These are phyloP conservation scores for Backusella circina DNA, from an alignment of 192 early-diverging fungal genomes.

Conservation along the genomic window DNA sequence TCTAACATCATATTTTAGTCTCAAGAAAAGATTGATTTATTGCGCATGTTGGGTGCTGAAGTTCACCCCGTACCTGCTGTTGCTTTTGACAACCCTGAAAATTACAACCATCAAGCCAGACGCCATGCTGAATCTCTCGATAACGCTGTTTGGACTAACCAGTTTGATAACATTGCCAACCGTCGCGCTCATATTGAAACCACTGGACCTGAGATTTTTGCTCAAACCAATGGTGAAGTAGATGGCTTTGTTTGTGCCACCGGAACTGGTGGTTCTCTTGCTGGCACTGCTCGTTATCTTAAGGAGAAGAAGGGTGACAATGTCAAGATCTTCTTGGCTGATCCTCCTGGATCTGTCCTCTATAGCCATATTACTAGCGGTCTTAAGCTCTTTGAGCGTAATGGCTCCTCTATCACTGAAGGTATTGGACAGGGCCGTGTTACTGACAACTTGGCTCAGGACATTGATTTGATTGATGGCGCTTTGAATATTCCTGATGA, in stretches of 20 bases:
- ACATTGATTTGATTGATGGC: constrained; percentile 78
- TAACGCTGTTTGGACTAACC: constrained; percentile 96
- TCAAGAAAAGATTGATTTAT: constrained; percentile 92
- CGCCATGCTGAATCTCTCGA: constrained; percentile 71
- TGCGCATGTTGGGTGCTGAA: constrained; percentile 91
- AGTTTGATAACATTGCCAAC: constrained; percentile 94
- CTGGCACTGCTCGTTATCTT: constrained; percentile 77
- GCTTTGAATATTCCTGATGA: constrained; percentile 80
- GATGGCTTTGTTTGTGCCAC: constrained; percentile 93
- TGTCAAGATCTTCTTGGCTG: constrained; percentile 82
- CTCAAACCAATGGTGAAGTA: constrained; percentile 73
- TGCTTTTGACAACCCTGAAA: constrained; percentile 84
- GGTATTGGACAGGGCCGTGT: constrained; percentile 94
- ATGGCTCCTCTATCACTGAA: constrained; percentile 87
- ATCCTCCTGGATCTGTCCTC: constrained; percentile 93
- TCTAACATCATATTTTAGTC: constrained; percentile 41
- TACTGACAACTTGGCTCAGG: constrained; percentile 83
- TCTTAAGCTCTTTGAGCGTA: constrained; percentile 61
- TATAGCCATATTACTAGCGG: constrained; percentile 76
- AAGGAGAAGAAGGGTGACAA: constrained; percentile 68
- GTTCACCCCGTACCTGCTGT: constrained; percentile 93
- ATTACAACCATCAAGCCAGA: constrained; percentile 93
- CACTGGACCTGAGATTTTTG: constrained; percentile 94
- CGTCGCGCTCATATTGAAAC: constrained; percentile 91
- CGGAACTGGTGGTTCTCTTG: constrained; percentile 90